A percentile compares a stretch with the other conserved stretches of the same genome.
phyloP scores from a whole-genome alignment of 202 grass and related monocot species.

The Saccharum hybrid region DNA sequence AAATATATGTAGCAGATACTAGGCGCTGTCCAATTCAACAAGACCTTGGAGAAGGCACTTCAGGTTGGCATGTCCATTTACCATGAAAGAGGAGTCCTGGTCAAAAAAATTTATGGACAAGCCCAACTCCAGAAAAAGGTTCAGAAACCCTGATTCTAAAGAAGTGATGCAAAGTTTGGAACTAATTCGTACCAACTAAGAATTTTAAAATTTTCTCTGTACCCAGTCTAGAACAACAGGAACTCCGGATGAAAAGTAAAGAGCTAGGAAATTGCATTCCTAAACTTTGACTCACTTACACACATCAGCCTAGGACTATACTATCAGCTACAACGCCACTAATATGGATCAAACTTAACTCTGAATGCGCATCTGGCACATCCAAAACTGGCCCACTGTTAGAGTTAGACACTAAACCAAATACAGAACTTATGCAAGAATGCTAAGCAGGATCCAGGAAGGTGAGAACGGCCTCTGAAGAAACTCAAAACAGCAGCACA shows the following conservation, averaged over 20 bases:
- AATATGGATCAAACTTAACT: background rate
- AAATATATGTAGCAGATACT: background rate
- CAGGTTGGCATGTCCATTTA: background rate
- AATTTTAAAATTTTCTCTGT: background rate
- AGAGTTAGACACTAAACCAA: background rate
- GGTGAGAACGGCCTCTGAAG: background rate
- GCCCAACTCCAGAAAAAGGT: slow-evolving; percentile 5
- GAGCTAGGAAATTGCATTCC: background rate
- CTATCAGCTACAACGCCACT: background rate
- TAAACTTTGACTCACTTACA: background rate
- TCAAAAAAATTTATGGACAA: too few species aligned
- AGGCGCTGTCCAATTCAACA: background rate
- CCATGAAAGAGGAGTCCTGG: too few species aligned
- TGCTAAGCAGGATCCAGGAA: background rate
- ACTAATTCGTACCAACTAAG: slow-evolving; percentile 8
- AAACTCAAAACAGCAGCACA: background rate
- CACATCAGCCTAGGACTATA: slow-evolving; percentile 2
- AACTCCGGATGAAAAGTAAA: background rate
- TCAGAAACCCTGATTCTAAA: background rate
- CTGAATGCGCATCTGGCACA: background rate
- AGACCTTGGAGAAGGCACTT: slow-evolving; percentile 8
- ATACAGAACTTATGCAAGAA: background rate
- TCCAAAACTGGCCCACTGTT: background rate
- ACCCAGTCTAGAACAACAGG: background rate
- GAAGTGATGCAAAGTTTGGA: background rate